Conservation (phyloP, 805 yeast genomes). For the Starmerella khaoyaiensis region DNA sequence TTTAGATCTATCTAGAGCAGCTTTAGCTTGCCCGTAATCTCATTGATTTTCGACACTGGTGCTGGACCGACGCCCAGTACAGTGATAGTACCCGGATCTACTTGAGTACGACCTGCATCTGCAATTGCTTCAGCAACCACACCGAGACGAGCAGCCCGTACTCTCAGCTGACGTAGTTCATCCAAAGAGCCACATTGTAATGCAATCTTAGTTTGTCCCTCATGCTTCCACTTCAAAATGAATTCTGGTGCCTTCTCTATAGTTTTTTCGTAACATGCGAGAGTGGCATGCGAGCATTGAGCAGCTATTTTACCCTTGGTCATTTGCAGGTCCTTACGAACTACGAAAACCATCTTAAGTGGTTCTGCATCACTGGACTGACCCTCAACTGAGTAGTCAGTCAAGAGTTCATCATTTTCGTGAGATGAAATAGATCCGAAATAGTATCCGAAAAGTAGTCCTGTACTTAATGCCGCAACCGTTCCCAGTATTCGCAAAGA, state of each 20-base stretch:
- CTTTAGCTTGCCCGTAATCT: constrained; percentile 66
- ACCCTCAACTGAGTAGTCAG: too few species aligned
- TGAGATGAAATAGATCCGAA: too few species aligned
- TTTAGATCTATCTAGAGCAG: constrained; percentile 37
- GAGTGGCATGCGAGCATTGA: constrained; percentile 95
- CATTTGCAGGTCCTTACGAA: constrained; percentile 83
- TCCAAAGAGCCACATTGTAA: constrained; percentile 48
- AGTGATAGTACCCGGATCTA: constrained; percentile 92
- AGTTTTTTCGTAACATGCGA: constrained; percentile 60
- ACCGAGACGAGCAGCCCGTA: constrained; percentile 66
- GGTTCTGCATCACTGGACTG: constrained; percentile 14
- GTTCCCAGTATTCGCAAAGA: too few species aligned
- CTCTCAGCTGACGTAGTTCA: constrained; percentile 61
- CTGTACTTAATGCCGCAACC: too few species aligned
- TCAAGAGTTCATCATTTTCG: too few species aligned
- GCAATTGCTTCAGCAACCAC: constrained; percentile 70
- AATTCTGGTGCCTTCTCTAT: constrained; percentile 47
- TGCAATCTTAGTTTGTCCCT: constrained; percentile 91
- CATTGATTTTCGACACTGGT: constrained; percentile 62
- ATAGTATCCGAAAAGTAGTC: too few species aligned
- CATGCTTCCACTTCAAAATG: constrained; percentile 61
- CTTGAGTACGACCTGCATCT: constrained; percentile 95
- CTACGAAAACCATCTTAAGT: constrained; percentile 61
- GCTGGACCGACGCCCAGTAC: constrained; percentile 98
- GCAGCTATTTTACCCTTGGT: constrained; percentile 94